Conservation (phyloP, 352 stramenopile species). For the Pythium aphanidermatum region DNA sequence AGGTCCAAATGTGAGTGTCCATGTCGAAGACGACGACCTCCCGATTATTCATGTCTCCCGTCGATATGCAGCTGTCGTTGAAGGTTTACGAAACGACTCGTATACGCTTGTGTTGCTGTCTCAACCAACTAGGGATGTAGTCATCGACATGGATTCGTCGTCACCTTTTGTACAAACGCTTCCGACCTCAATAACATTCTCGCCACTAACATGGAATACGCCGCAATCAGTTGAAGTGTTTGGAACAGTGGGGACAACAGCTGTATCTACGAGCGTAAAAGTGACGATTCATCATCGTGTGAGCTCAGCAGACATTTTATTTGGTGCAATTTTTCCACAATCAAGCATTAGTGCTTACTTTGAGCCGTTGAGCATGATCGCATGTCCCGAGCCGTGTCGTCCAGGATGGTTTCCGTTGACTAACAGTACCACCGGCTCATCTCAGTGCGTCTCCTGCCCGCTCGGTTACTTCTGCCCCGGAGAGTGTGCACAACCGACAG, state of each 20-base stretch:
- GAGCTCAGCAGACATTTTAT: conserved; percentile 35
- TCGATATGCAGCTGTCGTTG: conserved; percentile 36
- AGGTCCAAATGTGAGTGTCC: conserved; percentile 25
- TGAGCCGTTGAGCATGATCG: conserved; percentile 35
- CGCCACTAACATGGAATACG: conserved; percentile 27
- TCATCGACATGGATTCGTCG: conserved; percentile 22
- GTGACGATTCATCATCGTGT: conserved; percentile 31
- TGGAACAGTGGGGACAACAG: neutral
- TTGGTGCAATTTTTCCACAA: conserved; percentile 29
- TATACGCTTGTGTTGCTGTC: conserved; percentile 45
- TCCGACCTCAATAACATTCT: conserved; percentile 32
- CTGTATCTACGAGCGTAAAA: neutral
- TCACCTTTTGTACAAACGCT: conserved; percentile 21
- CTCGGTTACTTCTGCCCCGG: conserved; percentile 44
- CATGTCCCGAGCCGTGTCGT: conserved; percentile 43
- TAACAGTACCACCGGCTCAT: conserved; percentile 25
- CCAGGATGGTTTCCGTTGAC: conserved; percentile 42
- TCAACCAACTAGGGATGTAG: conserved; percentile 31
- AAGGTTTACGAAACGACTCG: conserved; percentile 39
- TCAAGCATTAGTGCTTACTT: conserved; percentile 45
- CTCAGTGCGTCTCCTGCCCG: conserved; percentile 39
- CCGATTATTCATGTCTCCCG: conserved; percentile 45
- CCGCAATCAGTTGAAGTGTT: conserved; percentile 29
- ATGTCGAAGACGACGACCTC: conserved; percentile 48
- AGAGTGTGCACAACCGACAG: conserved; percentile 26